Percentiles rank a stretch among this genome's conserved stretches.
Evolutionary conservation across 1,284 basidiomycete genomes (phyloP).

Genomic region (Cutaneotrichosporon dermatis): DNA sequence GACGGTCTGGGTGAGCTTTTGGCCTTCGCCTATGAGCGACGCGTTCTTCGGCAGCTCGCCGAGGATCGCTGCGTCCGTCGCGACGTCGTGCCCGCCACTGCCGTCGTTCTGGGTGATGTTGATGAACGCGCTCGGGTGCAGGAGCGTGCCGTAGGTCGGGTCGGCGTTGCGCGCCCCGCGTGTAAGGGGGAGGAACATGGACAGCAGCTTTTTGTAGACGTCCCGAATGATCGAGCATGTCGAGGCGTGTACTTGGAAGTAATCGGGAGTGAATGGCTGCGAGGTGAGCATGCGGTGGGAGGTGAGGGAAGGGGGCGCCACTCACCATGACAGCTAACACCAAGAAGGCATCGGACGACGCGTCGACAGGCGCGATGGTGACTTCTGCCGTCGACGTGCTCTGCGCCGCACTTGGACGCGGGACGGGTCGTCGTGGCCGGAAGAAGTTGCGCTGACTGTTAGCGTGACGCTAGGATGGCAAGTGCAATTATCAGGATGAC

Average conservation of each 20-base stretch:
- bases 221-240: constrained; percentile 52
- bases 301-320: neutral
- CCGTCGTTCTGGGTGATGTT: neutral
- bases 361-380: constrained; percentile 19
- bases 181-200: constrained; percentile 25
- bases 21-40: constrained; percentile 42
- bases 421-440: constrained; percentile 16
- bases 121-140: constrained; percentile 27
- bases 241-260: constrained; percentile 51
- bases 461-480: neutral
- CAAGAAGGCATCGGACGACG: constrained; percentile 19
- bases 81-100: constrained; percentile 3
- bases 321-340: constrained; percentile 21
- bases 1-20: constrained; percentile 41
- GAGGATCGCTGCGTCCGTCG: constrained; percentile 34
- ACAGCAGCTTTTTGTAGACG: constrained; percentile 50
- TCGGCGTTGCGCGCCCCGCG: constrained; percentile 8
- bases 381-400: constrained; percentile 20
- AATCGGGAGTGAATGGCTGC: constrained; percentile 53
- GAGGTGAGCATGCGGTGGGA: neutral
- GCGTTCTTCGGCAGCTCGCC: constrained; percentile 33
- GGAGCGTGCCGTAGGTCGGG: constrained; percentile 19
- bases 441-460: constrained; percentile 19
- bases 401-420: constrained; percentile 12
- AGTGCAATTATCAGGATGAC: neutral